phyloP scores from a whole-genome alignment of 2,329 filamentous ascomycete species.

The Colletotrichum somersetense region DNA sequence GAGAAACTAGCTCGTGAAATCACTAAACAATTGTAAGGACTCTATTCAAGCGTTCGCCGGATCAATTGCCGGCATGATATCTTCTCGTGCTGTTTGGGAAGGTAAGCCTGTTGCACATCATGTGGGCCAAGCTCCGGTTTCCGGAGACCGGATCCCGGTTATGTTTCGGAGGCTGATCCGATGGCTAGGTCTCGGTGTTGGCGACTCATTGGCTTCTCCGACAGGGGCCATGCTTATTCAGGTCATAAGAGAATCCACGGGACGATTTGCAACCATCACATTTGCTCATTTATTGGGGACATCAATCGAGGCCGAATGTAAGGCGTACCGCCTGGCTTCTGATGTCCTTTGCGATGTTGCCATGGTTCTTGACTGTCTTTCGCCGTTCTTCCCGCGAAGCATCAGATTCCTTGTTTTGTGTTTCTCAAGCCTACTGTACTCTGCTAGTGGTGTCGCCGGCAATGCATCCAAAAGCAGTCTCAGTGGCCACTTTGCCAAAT shows the following conservation, averaged over 20 bases:
- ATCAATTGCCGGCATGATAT: conserved; percentile 40
- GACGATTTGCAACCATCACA: conserved; percentile 33
- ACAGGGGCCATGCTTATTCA: conserved; percentile 37
- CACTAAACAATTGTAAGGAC: conserved; percentile 14
- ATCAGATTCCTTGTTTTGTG: conserved; percentile 22
- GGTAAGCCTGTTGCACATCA: conserved; percentile 8
- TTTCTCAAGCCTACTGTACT: conserved; percentile 31
- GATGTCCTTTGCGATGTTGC: conserved; percentile 26
- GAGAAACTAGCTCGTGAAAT: too few species aligned
- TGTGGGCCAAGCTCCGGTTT: conserved; percentile 1
- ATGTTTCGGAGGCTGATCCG: conserved; percentile 7
- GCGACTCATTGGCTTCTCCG: conserved; percentile 35
- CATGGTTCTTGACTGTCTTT: conserved; percentile 35
- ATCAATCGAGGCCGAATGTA: conserved; percentile 38
- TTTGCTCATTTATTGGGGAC: conserved; percentile 38
- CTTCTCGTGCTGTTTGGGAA: conserved; percentile 39
- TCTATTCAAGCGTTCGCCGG: conserved; percentile 38
- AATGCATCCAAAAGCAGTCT: conserved; percentile 39
- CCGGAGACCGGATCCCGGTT: neutral
- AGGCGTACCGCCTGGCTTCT: conserved; percentile 32
- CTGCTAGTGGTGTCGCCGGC: conserved; percentile 30
- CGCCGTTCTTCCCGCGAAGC: conserved; percentile 20
- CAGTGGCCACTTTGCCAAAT: conserved; percentile 38
- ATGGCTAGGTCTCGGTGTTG: conserved; percentile 25
- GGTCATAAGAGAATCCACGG: conserved; percentile 38